Percentiles rank a stretch among this genome's conserved stretches.
Conservation (phyloP, 2,329 filamentous ascomycete genomes). For the Akanthomyces lecanii region DNA sequence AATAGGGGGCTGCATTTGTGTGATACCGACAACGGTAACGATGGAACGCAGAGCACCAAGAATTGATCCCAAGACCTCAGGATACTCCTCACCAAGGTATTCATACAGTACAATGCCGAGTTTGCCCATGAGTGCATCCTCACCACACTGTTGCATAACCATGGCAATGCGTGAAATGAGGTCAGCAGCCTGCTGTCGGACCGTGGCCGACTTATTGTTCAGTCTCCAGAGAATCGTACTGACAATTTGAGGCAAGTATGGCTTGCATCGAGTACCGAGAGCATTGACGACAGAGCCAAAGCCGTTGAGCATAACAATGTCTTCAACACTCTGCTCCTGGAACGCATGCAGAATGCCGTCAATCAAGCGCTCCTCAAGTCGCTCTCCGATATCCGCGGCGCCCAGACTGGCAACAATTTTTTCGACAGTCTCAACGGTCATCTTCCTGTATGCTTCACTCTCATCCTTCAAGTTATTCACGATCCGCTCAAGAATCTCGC, state of each 20-base stretch:
- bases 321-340: constrained; percentile 96
- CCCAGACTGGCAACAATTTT: constrained; percentile 92
- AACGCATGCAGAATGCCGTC: constrained; percentile 95
- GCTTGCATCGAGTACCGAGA: constrained; percentile 87
- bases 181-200: constrained; percentile 94
- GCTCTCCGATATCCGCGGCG: constrained; percentile 87
- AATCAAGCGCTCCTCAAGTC: constrained; percentile 87
- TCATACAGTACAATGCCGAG: constrained; percentile 93
- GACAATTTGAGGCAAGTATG: constrained; percentile 94
- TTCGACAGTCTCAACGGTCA: constrained; percentile 97
- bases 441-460: constrained; percentile 95
- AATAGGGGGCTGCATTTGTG: constrained; percentile 97
- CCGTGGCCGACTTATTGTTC: constrained; percentile 96
- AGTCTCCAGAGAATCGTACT: constrained; percentile 93
- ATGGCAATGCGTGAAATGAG: constrained; percentile 95
- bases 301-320: constrained; percentile 92
- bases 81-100: constrained; percentile 97
- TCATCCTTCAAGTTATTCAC: constrained; percentile 97
- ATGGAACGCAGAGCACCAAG: constrained; percentile 92
- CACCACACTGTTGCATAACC: constrained; percentile 98
- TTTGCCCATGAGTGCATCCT: constrained; percentile 94
- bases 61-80: constrained; percentile 94
- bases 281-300: constrained; percentile 98
- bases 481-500: constrained; percentile 89
- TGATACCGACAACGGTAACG: constrained; percentile 95